These are phyloP conservation scores for Chaetoscypha palmicola DNA, from an alignment of 2,329 filamentous ascomycete species.

Conservation along the genomic window DNA sequence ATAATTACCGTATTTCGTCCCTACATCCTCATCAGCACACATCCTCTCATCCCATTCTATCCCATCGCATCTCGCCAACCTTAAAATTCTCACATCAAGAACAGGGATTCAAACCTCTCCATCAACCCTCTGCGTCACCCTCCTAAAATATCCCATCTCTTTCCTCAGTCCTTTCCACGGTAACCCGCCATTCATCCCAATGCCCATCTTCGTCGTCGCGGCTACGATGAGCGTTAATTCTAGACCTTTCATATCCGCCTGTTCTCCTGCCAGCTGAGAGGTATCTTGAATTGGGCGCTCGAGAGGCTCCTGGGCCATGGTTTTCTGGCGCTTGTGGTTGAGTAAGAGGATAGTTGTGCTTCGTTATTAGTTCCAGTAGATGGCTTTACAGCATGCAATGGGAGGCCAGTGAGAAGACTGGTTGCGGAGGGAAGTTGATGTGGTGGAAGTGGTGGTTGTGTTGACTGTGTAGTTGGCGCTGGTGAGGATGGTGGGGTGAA, in stretches of 20 bases:
- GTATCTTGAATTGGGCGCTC: no score
- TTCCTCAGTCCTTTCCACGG: constrained; percentile 85
- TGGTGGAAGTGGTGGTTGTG: no score
- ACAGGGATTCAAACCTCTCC: background rate
- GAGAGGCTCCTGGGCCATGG: no score
- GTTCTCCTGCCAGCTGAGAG: background rate
- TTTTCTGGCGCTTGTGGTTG: background rate
- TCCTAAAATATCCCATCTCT: constrained; percentile 93
- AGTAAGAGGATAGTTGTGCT: no score
- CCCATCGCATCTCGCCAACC: background rate
- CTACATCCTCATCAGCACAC: constrained; percentile 10
- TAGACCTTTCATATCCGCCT: constrained; percentile 8
- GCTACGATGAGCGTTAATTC: constrained; percentile 89
- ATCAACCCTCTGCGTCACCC: constrained; percentile 59
- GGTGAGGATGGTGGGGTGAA: no score
- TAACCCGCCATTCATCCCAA: constrained; percentile 69
- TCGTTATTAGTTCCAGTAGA: no score
- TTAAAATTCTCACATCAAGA: background rate
- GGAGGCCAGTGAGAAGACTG: no score
- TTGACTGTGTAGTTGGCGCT: no score
- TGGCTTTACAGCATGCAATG: no score
- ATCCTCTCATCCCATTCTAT: background rate
- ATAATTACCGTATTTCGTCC: constrained; percentile 74
- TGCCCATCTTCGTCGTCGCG: constrained; percentile 84
- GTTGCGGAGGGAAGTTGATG: no score